phyloP scores from a whole-genome alignment of 2,329 filamentous ascomycete genomes.

The Trichoderma sp. region DNA sequence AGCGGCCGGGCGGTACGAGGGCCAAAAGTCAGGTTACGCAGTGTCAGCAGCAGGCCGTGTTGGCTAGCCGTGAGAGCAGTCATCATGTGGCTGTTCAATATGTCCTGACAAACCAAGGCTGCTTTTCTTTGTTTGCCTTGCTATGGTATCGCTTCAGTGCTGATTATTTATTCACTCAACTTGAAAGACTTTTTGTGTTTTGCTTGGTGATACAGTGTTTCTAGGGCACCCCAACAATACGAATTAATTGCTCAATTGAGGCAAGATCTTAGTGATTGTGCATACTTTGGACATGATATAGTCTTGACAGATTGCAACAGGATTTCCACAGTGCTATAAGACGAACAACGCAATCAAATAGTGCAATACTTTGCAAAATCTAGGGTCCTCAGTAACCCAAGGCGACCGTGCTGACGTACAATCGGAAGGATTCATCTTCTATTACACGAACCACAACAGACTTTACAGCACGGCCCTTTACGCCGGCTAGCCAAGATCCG shows the following conservation, averaged over 20 bases:
- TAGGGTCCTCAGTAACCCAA: no score
- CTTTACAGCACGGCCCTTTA: background rate
- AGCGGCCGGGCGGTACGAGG: background rate
- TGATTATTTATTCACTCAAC: background rate
- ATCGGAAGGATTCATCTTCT: background rate
- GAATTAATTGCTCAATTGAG: background rate
- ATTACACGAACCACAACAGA: background rate
- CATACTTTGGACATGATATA: background rate
- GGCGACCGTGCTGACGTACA: background rate
- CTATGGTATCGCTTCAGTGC: background rate
- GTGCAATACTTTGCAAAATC: no score
- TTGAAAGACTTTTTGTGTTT: background rate
- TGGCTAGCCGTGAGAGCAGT: background rate
- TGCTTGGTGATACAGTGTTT: background rate
- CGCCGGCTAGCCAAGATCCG: background rate
- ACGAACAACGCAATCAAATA: no score
- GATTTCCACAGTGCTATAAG: background rate
- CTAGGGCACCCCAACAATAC: background rate
- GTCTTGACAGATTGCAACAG: background rate
- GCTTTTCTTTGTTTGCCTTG: background rate
- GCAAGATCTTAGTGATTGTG: background rate
- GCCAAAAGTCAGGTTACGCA: constrained; percentile 20
- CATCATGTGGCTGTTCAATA: background rate
- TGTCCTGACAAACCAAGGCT: background rate
- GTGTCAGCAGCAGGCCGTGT: constrained; percentile 24